Percentiles rank a stretch among this genome's conserved stretches.
phyloP scores from a whole-genome alignment of 768 basidiomycete species.

The Russula abietina region DNA sequence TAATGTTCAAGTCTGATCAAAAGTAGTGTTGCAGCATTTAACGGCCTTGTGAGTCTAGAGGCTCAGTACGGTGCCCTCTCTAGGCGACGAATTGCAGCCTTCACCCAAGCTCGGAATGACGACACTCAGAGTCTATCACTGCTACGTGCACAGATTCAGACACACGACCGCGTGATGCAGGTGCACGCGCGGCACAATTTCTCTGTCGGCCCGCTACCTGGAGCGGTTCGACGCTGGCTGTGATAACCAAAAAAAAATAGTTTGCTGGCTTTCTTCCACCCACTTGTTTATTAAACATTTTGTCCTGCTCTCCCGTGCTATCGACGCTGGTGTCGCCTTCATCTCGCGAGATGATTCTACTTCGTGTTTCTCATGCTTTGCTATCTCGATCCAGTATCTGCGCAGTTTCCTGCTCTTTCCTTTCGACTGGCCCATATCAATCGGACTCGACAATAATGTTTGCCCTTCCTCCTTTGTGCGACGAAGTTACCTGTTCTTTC shows the following conservation, averaged over 20 bases:
- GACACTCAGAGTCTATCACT: not conserved
- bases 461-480: not conserved
- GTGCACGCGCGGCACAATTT: constrained; percentile 8
- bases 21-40: constrained; percentile 14
- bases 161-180: constrained; percentile 15
- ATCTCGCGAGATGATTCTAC: not conserved
- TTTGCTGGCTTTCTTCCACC: not conserved
- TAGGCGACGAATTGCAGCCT: constrained; percentile 9
- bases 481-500: not conserved
- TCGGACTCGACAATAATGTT: not conserved
- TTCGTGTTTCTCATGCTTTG: not conserved
- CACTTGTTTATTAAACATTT: not conserved
- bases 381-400: not conserved
- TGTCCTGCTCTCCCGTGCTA: not conserved
- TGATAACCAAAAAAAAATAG: constrained; percentile 5
- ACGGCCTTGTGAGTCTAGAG: constrained; percentile 17
- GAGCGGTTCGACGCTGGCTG: constrained; percentile 15
- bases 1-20: constrained; percentile 1
- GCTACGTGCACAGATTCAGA: constrained; percentile 9
- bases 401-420: not conserved
- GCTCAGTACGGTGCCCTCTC: constrained; percentile 19
- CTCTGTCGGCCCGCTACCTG: constrained; percentile 9
- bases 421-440: not conserved
- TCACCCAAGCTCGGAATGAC: constrained; percentile 5
- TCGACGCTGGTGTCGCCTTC: constrained; percentile 5